Conservation (phyloP, 768 basidiomycete species). For the Peribolospora kevripleyi region DNA sequence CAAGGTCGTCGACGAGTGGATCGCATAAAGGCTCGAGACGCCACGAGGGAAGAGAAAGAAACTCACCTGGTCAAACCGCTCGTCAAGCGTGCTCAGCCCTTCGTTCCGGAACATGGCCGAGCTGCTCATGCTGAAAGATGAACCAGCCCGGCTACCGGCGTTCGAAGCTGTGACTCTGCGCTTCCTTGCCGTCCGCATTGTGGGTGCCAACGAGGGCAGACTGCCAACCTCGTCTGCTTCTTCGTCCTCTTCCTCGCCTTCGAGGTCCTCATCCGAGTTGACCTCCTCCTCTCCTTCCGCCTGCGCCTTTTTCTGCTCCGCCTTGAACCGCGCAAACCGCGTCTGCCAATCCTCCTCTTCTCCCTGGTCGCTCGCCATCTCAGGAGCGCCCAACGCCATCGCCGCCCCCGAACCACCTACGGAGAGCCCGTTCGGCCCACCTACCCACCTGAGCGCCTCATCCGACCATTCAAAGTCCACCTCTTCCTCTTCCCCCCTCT, state of each 20-base stretch:
- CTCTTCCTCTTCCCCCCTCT: constrained; percentile 36
- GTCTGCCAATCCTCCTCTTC: constrained; percentile 19
- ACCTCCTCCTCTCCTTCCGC: constrained; percentile 15
- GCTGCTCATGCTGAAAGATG: constrained; percentile 90
- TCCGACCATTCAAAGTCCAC: constrained; percentile 26
- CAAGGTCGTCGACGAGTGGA: too few species aligned
- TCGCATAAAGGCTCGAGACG: too few species aligned
- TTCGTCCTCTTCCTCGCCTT: constrained; percentile 17
- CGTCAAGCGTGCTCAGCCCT: constrained; percentile 64
- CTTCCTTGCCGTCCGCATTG: too few species aligned
- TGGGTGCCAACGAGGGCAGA: too few species aligned
- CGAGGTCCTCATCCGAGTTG: constrained; percentile 23
- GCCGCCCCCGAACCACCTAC: too few species aligned
- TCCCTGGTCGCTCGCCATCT: constrained; percentile 25
- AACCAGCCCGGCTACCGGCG: constrained; percentile 22
- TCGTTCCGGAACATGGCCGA: constrained; percentile 87
- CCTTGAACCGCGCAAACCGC: constrained; percentile 55
- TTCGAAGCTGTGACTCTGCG: too few species aligned
- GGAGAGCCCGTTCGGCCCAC: constrained; percentile 7
- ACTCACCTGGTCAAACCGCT: constrained; percentile 73
- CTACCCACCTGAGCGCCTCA: constrained; percentile 4
- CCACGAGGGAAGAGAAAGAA: too few species aligned
- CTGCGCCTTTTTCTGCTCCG: constrained; percentile 19
- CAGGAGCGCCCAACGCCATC: constrained; percentile 25
- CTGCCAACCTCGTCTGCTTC: constrained; percentile 19